Base-by-base conservation (phyloP, 257 asterid species). In the Gynochthodes officinalis region DNA sequence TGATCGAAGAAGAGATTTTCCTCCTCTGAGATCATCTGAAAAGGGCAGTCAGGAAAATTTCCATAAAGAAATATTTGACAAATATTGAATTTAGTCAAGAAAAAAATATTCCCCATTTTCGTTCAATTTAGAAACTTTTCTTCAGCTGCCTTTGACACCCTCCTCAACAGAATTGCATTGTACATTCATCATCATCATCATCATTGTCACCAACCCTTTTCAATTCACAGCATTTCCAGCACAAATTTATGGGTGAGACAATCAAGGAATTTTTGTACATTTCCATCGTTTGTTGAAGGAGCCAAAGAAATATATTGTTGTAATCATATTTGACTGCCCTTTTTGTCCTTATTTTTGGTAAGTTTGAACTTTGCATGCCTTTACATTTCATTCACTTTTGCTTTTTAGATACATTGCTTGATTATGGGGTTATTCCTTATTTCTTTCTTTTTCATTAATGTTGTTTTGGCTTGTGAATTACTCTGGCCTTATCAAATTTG, bases 1-100 rank as follows among this genome's bases (percentile, higher is more conserved):
- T 89, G 93, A 87, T 88, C 96, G 94, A 83, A 71, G 98, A 84
- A 70, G 94, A 87, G 94, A 86, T 73, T 76, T 82, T 80, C 82
- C 77, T 84, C 83, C 92, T 88, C 95, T 92, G 90, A 90, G 96
- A 90, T 89, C 97, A 88, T 87, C 89, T 84, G 84, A 77, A 80
- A 84, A 85, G 87, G 95, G 90, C 85, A 82, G 87, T 85, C 89
- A 80, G 82, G 80, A 82, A 82, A 60, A 54, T 67, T 49, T 66
- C 25, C 79, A 35, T 19, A 0, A 2, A 37, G 40, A 27, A 69
- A 12, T 7, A 32, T 28, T 50, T 50, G 60, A 5, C 11, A 49
- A 59, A 27, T 15, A 37, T 73, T 35, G 32, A 27, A 59, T 59
- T 59, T 57, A 5, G 63, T 30, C 64, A 37, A 37, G 4, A 37